phyloP scores from a whole-genome alignment of 2,329 filamentous ascomycete species.

The Verticillium dahliae region DNA sequence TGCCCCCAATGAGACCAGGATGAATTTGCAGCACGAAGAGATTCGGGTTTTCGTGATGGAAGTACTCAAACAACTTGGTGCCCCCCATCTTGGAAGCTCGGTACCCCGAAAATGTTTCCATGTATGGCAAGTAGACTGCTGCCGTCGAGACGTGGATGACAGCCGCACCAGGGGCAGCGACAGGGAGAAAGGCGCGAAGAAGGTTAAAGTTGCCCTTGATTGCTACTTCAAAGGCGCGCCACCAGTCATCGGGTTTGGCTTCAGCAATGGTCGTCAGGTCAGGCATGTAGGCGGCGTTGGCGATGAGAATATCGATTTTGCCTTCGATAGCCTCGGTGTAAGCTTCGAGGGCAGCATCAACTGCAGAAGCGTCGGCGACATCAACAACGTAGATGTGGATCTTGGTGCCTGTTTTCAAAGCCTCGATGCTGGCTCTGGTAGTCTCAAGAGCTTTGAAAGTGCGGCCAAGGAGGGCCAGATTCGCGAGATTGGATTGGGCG shows the following conservation, averaged over 20 bases:
- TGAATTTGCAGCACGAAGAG: constrained; percentile 34
- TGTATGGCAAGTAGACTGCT: constrained; percentile 15
- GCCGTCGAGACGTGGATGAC: constrained; percentile 17
- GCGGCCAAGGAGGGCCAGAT: constrained; percentile 39
- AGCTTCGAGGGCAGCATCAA: constrained; percentile 2
- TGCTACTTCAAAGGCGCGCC: constrained; percentile 17
- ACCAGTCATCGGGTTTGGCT: constrained; percentile 15
- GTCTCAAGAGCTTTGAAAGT: constrained; percentile 14
- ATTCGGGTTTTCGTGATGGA: constrained; percentile 30
- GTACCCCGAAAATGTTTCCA: constrained; percentile 26
- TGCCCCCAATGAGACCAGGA: constrained; percentile 23
- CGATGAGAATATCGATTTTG: constrained; percentile 18
- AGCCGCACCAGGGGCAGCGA: constrained; percentile 8
- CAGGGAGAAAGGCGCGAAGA: constrained; percentile 13
- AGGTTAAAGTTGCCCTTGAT: constrained; percentile 15
- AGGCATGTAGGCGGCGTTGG: constrained; percentile 18
- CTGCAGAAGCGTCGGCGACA: constrained; percentile 8
- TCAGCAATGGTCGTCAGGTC: constrained; percentile 10
- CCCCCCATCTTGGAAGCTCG: constrained; percentile 33
- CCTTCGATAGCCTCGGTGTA: not conserved
- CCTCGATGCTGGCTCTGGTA: constrained; percentile 14
- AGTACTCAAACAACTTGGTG: constrained; percentile 32
- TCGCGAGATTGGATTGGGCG: constrained; percentile 34
- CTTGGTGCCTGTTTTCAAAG: constrained; percentile 10
- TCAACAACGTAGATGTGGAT: constrained; percentile 11